Percentiles rank a stretch among this genome's conserved stretches.
These are phyloP conservation scores for Solanum peruvianum DNA, from an alignment of 257 asterid species.

Conservation along the genomic window DNA sequence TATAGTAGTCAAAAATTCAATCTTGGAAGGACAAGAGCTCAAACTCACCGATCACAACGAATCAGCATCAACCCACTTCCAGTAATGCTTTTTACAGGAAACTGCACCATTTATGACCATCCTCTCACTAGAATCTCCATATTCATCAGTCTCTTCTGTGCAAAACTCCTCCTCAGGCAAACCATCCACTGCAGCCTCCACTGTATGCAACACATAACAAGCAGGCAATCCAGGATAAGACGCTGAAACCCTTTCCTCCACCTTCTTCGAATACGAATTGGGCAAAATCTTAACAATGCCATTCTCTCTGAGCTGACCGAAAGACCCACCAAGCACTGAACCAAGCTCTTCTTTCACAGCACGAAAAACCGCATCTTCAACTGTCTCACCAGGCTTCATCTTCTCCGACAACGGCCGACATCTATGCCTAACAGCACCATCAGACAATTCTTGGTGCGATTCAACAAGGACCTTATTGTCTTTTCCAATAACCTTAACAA, in stretches of 20 bases:
- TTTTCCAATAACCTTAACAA: constrained; percentile 46
- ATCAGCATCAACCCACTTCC: constrained; percentile 79
- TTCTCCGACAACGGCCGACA: constrained; percentile 85
- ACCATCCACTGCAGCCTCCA: constrained; percentile 68
- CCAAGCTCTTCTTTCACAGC: constrained; percentile 92
- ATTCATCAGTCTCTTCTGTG: constrained; percentile 75
- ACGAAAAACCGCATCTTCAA: constrained; percentile 66
- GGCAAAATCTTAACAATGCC: constrained; percentile 39
- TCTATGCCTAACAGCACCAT: constrained; percentile 52
- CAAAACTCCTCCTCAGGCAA: constrained; percentile 73
- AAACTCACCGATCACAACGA: constrained; percentile 32
- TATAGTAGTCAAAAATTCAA: constrained; percentile 15
- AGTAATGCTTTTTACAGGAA: constrained; percentile 75
- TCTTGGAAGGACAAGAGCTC: constrained; percentile 5
- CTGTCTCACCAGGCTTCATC: constrained; percentile 88
- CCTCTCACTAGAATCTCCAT: constrained; percentile 28
- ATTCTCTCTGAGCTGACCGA: background rate
- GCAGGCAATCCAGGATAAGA: constrained; percentile 98
- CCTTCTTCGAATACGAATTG: constrained; percentile 57
- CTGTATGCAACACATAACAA: constrained; percentile 68
- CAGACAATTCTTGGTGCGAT: constrained; percentile 79
- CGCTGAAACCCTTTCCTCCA: constrained; percentile 64
- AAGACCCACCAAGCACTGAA: constrained; percentile 14
- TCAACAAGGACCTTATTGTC: constrained; percentile 56
- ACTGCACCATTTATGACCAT: constrained; percentile 49